A percentile compares a stretch with the other conserved stretches of the same genome.
These are phyloP conservation scores for Cyberlindnera xishuangbannaensis DNA, from an alignment of 805 yeast genomes.

Conservation along the genomic window DNA sequence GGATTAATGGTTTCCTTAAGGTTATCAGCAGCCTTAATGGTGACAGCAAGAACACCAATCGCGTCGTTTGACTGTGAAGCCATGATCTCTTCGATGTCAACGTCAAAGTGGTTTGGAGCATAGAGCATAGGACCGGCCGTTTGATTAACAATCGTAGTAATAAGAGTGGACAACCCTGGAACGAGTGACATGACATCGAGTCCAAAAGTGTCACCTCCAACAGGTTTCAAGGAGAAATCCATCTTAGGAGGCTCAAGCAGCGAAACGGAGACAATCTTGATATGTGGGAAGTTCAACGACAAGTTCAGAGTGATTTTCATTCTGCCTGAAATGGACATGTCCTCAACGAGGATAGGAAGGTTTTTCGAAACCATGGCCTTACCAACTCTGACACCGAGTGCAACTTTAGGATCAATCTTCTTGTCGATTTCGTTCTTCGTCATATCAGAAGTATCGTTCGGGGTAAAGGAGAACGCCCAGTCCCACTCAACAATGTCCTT, in stretches of 20 bases:
- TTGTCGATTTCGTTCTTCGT: constrained; percentile 65
- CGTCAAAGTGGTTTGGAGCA: constrained; percentile 75
- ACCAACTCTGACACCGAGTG: constrained; percentile 75
- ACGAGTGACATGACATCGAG: constrained; percentile 77
- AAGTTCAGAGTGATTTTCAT: constrained; percentile 59
- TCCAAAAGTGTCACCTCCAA: constrained; percentile 87
- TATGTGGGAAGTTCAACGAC: constrained; percentile 69
- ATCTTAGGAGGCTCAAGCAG: constrained; percentile 74
- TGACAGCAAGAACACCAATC: constrained; percentile 62
- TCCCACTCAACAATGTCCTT: constrained; percentile 71
- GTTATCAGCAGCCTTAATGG: constrained; percentile 46
- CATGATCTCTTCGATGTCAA: constrained; percentile 69
- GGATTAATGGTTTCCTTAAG: constrained; percentile 54
- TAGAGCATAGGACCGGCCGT: constrained; percentile 72
- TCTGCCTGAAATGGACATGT: constrained; percentile 70
- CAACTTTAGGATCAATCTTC: constrained; percentile 75
- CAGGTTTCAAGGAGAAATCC: constrained; percentile 77
- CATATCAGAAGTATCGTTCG: constrained; percentile 80
- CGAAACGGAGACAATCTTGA: constrained; percentile 62
- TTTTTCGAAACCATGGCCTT: constrained; percentile 73
- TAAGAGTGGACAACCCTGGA: constrained; percentile 73
- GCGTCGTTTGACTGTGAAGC: constrained; percentile 61
- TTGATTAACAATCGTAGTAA: constrained; percentile 62
- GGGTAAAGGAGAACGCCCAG: constrained; percentile 77
- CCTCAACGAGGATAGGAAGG: constrained; percentile 73